These are phyloP conservation scores for Backusella liffmaniae DNA, from an alignment of 192 early-diverging fungal species.

Conservation along the genomic window DNA sequence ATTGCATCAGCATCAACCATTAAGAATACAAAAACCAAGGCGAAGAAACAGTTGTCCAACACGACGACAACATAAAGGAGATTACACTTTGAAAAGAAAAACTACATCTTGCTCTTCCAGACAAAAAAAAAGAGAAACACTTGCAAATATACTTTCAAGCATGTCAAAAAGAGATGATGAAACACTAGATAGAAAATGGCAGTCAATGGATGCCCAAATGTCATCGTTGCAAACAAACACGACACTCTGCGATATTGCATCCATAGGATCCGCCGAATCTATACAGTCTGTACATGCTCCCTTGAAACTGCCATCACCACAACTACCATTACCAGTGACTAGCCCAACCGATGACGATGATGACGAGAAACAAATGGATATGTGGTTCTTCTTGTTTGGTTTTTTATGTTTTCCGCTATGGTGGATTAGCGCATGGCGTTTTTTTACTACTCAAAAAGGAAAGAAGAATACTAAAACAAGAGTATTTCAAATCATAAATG, in stretches of 20 bases:
- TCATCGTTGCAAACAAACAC: background rate
- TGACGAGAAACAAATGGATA: background rate
- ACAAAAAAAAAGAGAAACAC: background rate
- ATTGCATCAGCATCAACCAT: background rate
- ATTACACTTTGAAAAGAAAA: background rate
- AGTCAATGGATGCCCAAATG: background rate
- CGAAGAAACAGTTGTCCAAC: background rate
- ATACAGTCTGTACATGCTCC: background rate
- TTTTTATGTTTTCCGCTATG: constrained; percentile 22
- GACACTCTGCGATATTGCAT: background rate
- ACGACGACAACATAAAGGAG: background rate
- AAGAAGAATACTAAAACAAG: background rate
- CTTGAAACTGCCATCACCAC: background rate
- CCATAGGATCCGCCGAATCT: background rate
- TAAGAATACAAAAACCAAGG: background rate
- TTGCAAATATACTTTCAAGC: background rate
- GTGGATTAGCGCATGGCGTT: constrained; percentile 21
- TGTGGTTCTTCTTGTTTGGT: constrained; percentile 21
- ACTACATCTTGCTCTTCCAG: background rate
- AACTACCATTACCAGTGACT: background rate
- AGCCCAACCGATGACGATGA: background rate
- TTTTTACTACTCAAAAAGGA: background rate
- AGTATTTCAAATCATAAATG: constrained; percentile 2
- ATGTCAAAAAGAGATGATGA: background rate
- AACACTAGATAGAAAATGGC: background rate